Evolutionary conservation across 2,329 filamentous ascomycete genomes (phyloP).

Genomic region (Venturia nashicola): DNA sequence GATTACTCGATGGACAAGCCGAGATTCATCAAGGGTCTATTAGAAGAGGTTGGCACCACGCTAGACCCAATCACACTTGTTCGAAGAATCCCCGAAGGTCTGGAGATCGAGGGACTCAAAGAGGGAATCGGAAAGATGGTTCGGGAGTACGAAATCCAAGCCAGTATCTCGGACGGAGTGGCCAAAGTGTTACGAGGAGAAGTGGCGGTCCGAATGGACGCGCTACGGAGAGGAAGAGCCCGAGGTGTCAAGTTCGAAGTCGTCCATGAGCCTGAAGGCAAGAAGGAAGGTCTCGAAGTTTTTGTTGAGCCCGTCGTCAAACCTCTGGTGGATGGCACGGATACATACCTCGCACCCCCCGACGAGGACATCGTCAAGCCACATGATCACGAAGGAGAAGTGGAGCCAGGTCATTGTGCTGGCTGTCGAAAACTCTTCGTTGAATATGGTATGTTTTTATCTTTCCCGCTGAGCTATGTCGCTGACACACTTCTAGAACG

Average conservation of each 20-base stretch:
- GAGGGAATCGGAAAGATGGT: slow-evolving; percentile 86
- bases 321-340: not conserved
- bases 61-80: slow-evolving; percentile 90
- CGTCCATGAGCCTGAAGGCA: slow-evolving; percentile 29
- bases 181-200: slow-evolving; percentile 79
- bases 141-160: slow-evolving; percentile 90
- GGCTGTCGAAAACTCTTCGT: slow-evolving; percentile 25
- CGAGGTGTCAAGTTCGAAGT: slow-evolving; percentile 86
- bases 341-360: not conserved
- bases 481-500: slow-evolving; percentile 31
- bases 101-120: slow-evolving; percentile 82
- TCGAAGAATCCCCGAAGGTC: slow-evolving; percentile 76
- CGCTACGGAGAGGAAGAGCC: slow-evolving; percentile 64
- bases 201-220: slow-evolving; percentile 72
- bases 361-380: slow-evolving; percentile 12
- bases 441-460: slow-evolving; percentile 22
- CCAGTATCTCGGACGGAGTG: slow-evolving; percentile 82
- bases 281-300: slow-evolving; percentile 15
- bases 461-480: no score
- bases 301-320: slow-evolving; percentile 19
- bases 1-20: slow-evolving; percentile 98
- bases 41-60: slow-evolving; percentile 87
- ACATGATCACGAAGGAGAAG: slow-evolving; percentile 4
- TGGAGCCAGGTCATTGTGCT: slow-evolving; percentile 26
- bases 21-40: slow-evolving; percentile 77